Base-by-base conservation (phyloP, 331 rosid genomes). In the Prunus yedoensis region DNA sequence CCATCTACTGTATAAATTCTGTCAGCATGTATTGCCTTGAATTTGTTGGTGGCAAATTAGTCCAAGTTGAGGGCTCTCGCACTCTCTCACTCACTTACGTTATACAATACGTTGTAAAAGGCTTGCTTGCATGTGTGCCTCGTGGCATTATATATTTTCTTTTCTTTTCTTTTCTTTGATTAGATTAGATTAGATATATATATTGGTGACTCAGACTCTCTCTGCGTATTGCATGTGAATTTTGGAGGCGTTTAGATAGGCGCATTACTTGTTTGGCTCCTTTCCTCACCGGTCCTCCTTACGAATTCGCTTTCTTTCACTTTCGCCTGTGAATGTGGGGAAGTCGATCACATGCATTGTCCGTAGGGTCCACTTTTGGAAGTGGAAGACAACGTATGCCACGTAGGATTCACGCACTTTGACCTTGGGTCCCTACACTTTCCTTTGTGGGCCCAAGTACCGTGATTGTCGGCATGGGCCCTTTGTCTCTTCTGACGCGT, bases 401-500 rank as follows among this genome's bases (percentile, higher is more conserved):
- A 9, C 3, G 13, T 56, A 4, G 62, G 28, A 9, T 8, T 2
- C 52, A 20, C 13, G 52, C 32, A 2, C 57, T 41, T 41, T 9
- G 67, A 41, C 20, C 32, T 14, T 21, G 43, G 9, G 66, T 50
- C 5, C 76, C 57, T 51, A 15, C 67, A 3, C 17, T 9, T 16
- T 7, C 18, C 8, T 11, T 16, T 17, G 23, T 45, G 69, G 76
- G 70, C 62, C 51, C 32, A 1, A 21, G 1, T 12, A 0, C 76
- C 76, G 76, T 62, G 81, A 77, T 77, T 51, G 47, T 61, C 76
- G 71, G 76, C 28, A 60, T 47, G 72, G 72, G 58, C 43, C 32
- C 8, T 12, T 60, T 13, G n/a, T 38, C 23, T 59, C 9, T 23
- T 21, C 30, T 59, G 65, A 27, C 35, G 14, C 38, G 18, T 12